phyloP scores from a whole-genome alignment of 495 filamentous ascomycete species.

The Penicillium subrubescens region DNA sequence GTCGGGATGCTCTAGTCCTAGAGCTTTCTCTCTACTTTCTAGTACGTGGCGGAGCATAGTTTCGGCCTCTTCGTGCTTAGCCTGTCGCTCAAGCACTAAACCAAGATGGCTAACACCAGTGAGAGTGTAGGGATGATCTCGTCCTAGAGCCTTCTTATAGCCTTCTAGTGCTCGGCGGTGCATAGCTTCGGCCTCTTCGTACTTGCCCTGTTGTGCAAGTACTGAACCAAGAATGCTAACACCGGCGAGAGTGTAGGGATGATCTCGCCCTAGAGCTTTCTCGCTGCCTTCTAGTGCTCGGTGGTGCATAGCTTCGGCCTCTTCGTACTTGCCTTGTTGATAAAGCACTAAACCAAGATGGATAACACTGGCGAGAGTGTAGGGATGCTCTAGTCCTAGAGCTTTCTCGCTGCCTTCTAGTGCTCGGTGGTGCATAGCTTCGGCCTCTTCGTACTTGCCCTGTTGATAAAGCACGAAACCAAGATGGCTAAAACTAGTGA shows the following conservation, averaged over 20 bases:
- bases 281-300: not conserved
- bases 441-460: not conserved
- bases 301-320: not conserved
- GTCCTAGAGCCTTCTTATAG: not conserved
- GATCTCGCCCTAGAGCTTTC: not conserved
- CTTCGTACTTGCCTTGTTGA: not conserved
- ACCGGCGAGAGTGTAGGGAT: not conserved
- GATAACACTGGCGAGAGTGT: not conserved
- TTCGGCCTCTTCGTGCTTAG: not conserved
- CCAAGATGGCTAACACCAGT: not conserved
- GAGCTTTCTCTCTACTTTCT: not conserved
- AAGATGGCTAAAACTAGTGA: not conserved
- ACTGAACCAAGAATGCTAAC: not conserved
- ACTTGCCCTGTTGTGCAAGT: not conserved
- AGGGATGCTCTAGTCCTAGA: not conserved
- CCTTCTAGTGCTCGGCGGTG: not conserved
- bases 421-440: not conserved
- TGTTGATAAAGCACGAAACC: not conserved
- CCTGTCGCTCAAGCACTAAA: not conserved
- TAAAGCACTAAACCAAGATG: not conserved
- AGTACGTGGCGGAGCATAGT: not conserved
- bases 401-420: not conserved
- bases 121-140: not conserved
- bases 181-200: not conserved
- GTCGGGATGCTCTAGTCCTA: constrained; percentile 2